phyloP scores from a whole-genome alignment of 257 asterid genomes.

The Fraxinus anomala region DNA sequence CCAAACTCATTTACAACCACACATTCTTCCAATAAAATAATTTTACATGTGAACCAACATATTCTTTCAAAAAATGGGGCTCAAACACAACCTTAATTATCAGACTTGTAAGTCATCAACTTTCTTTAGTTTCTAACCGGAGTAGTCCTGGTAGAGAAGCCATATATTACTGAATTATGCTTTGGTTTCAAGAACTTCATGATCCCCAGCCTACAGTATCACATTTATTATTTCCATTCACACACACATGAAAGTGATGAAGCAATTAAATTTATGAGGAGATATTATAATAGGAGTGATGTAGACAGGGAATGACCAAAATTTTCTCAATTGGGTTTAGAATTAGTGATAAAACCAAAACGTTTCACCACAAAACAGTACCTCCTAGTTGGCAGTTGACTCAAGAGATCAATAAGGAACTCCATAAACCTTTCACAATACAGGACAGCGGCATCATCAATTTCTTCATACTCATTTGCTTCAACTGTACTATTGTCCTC shows the following conservation, averaged over 20 bases:
- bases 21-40: no score
- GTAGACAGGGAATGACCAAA: slow-evolving; percentile 9
- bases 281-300: not conserved
- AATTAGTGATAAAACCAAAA: not conserved
- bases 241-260: slow-evolving; percentile 2
- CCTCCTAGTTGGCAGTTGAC: slow-evolving; percentile 99
- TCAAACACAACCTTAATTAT: not conserved
- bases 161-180: not conserved
- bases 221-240: slow-evolving; percentile 13
- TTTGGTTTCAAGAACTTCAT: not conserved
- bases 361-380: slow-evolving; percentile 23
- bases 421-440: slow-evolving; percentile 98
- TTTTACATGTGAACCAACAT: no score
- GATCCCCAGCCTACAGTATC: not conserved
- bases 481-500: slow-evolving; percentile 41
- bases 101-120: not conserved
- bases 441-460: slow-evolving; percentile 71
- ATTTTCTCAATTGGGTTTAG: not conserved
- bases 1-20: no score
- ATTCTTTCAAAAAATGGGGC: no score
- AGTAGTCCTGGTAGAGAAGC: not conserved
- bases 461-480: slow-evolving; percentile 42
- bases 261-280: not conserved
- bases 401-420: slow-evolving; percentile 95
- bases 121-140: not conserved